These are phyloP conservation scores for Candolleomyces aberdarensis DNA, from an alignment of 768 basidiomycete species.

Conservation along the genomic window DNA sequence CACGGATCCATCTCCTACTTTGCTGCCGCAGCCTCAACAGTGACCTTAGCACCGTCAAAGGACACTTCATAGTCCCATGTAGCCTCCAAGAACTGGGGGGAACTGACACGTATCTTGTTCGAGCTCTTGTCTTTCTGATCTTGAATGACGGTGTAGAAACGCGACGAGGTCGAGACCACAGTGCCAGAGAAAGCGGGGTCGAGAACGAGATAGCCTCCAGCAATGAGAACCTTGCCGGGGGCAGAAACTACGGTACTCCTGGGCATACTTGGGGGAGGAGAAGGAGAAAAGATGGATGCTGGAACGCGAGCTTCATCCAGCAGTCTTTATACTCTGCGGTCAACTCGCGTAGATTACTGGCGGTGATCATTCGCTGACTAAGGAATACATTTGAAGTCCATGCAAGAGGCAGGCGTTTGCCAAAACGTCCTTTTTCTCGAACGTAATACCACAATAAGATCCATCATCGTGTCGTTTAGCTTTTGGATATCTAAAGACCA, in stretches of 20 bases:
- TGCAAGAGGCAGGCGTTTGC: not conserved
- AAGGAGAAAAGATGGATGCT: constrained; percentile 13
- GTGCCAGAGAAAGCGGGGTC: constrained; percentile 83
- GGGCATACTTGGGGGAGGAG: constrained; percentile 32
- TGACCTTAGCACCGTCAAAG: constrained; percentile 29
- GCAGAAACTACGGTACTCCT: constrained; percentile 75
- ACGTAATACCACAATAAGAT: constrained; percentile 3
- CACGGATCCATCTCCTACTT: constrained; percentile 33
- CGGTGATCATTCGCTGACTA: not conserved
- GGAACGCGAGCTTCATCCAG: not conserved
- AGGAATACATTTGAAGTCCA: not conserved
- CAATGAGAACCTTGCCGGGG: constrained; percentile 92
- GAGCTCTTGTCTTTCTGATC: constrained; percentile 26
- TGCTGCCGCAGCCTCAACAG: constrained; percentile 29
- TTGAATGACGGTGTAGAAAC: constrained; percentile 84
- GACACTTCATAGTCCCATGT: constrained; percentile 69
- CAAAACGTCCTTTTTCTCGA: not conserved
- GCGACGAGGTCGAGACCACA: constrained; percentile 88
- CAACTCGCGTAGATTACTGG: constrained; percentile 10
- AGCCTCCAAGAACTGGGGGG: constrained; percentile 87
- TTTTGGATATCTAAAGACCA: not conserved
- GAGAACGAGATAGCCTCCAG: constrained; percentile 96
- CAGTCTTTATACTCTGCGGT: constrained; percentile 9
- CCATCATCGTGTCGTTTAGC: constrained; percentile 2
- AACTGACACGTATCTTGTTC: constrained; percentile 66